Evolutionary conservation across 2,329 filamentous ascomycete species (phyloP).

Genomic region (Xylaria multiplex): DNA sequence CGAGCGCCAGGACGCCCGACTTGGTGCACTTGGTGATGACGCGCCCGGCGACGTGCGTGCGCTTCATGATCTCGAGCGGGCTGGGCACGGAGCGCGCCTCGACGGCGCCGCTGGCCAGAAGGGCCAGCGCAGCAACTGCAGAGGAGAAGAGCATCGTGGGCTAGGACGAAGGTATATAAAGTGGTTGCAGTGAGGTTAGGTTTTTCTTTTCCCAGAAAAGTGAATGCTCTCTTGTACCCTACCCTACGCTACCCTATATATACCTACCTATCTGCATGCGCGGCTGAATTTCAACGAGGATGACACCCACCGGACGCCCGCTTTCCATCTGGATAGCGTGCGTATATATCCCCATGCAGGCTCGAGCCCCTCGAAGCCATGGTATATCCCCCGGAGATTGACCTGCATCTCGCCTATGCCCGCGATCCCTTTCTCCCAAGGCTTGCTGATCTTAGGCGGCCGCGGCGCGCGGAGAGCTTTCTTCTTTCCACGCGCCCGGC

Average conservation of each 20-base stretch:
- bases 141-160: conserved; percentile 34
- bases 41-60: conserved; percentile 54
- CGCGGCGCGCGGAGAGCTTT: not conserved
- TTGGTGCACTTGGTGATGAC: conserved; percentile 58
- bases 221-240: not conserved
- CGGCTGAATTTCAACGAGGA: no score
- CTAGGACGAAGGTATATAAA: no score
- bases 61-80: conserved; percentile 55
- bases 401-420: conserved; percentile 14
- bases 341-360: not conserved
- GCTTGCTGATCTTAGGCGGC: conserved; percentile 1
- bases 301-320: not conserved
- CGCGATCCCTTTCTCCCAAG: not conserved
- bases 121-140: conserved; percentile 38
- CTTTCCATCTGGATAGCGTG: not conserved
- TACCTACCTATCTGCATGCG: not conserved
- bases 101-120: conserved; percentile 37
- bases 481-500: conserved; percentile 28
- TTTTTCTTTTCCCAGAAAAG: not conserved
- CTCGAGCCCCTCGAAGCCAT: not conserved
- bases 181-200: not conserved
- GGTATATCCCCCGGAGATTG: conserved; percentile 21
- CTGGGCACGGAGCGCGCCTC: conserved; percentile 47
- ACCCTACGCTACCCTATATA: not conserved
- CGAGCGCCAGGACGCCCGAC: conserved; percentile 60